Evolutionary conservation across 805 yeast genomes (phyloP).

Genomic region (Hanseniaspora vineae): DNA sequence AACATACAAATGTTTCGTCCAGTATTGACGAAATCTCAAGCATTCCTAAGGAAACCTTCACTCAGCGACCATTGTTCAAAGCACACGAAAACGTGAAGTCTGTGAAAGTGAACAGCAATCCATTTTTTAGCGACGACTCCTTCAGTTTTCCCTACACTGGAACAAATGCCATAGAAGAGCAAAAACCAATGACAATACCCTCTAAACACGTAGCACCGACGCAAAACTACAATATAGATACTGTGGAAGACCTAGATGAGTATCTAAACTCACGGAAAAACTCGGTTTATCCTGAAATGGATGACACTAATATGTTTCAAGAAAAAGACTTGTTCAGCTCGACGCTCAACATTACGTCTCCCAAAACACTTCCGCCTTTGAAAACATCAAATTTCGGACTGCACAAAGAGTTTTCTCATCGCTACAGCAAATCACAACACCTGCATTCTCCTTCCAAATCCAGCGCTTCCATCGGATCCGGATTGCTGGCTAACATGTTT

Average conservation of each 20-base stretch:
- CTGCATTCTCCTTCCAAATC: background rate
- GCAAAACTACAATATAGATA: background rate
- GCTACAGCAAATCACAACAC: background rate
- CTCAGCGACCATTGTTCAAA: background rate
- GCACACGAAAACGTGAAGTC: background rate
- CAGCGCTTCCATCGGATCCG: background rate
- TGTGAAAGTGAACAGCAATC: background rate
- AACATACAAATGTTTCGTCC: background rate
- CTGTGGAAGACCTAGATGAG: constrained; percentile 3
- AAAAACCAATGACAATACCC: background rate
- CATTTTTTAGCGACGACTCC: background rate
- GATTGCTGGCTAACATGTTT: background rate
- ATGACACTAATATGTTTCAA: background rate
- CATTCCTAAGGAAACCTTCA: background rate
- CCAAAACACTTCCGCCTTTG: constrained; percentile 1
- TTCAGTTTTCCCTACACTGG: background rate
- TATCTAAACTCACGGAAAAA: constrained; percentile 1
- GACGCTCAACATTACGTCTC: constrained; percentile 1
- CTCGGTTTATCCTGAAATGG: background rate
- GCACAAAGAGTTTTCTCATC: background rate
- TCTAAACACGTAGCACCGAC: background rate
- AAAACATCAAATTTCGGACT: background rate
- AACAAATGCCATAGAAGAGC: background rate
- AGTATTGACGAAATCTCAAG: background rate
- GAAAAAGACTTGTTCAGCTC: background rate